A percentile compares a stretch with the other conserved stretches of the same genome.
Evolutionary conservation across 257 asterid genomes (phyloP).

Genomic region (Verbena officinalis): DNA sequence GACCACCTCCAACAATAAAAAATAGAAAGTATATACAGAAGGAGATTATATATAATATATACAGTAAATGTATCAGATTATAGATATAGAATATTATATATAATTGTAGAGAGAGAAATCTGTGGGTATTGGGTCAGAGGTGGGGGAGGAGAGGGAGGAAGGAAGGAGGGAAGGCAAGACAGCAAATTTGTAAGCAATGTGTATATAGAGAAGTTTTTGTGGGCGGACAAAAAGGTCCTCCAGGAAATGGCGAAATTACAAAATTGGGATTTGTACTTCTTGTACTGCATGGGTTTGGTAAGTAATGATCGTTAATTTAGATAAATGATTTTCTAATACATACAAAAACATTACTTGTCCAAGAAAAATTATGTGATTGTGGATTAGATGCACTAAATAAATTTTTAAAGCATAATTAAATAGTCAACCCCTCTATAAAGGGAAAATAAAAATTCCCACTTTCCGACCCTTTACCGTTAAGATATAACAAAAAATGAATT

Average conservation of each 20-base stretch:
- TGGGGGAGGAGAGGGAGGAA: conserved; percentile 15
- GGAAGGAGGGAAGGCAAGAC: conserved; percentile 20
- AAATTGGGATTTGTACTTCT: conserved; percentile 42
- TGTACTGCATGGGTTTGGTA: conserved; percentile 50
- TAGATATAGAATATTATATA: neutral
- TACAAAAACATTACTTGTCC: no score
- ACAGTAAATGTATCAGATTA: neutral
- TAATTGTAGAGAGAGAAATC: conserved; percentile 30
- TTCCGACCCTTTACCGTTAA: no score
- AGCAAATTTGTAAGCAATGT: conserved; percentile 48
- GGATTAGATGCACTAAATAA: no score
- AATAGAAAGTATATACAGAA: conserved; percentile 17
- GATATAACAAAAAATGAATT: no score
- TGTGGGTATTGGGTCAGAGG: conserved; percentile 38
- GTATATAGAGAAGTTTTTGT: conserved; percentile 22
- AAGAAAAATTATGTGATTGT: no score
- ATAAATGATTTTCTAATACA: no score
- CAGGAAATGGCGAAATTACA: conserved; percentile 25
- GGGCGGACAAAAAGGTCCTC: conserved; percentile 31
- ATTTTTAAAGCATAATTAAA: no score
- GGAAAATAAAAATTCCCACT: no score
- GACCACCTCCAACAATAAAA: conserved; percentile 17
- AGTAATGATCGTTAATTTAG: no score
- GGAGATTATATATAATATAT: conserved; percentile 20
- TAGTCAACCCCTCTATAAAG: no score